Percentiles rank a stretch among this genome's conserved stretches.
Evolutionary conservation across 306 rosid genomes (phyloP).

Genomic region (Prunus kanzakura): DNA sequence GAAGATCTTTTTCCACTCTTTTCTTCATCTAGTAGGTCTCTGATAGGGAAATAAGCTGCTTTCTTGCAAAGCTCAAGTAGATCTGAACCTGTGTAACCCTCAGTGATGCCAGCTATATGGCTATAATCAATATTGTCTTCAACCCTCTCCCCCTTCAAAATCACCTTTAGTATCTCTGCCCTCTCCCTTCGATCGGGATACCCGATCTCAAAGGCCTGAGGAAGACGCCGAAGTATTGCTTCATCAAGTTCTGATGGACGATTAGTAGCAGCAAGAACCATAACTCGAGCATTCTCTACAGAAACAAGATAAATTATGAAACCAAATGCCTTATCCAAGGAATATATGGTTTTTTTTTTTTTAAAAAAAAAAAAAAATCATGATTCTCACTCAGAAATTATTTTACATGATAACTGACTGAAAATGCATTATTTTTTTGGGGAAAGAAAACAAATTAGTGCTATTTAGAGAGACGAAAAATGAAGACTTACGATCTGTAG

Average conservation of each 20-base stretch:
- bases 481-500: conserved; percentile 80
- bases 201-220: conserved; percentile 97
- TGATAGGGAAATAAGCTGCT: conserved; percentile 89
- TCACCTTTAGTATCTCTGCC: conserved; percentile 77
- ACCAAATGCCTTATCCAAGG: conserved; percentile 8
- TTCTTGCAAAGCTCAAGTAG: conserved; percentile 93
- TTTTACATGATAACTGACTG: conserved; percentile 1
- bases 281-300: conserved; percentile 83
- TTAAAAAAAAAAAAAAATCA: not conserved
- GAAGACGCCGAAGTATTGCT: conserved; percentile 98
- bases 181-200: conserved; percentile 73
- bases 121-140: conserved; percentile 57
- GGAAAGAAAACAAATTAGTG: not conserved
- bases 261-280: conserved; percentile 98
- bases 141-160: conserved; percentile 70
- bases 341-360: not conserved
- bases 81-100: conserved; percentile 94
- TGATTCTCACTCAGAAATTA: conserved; percentile 10
- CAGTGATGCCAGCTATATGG: conserved; percentile 58
- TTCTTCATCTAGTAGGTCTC: conserved; percentile 78
- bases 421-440: not conserved
- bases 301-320: conserved; percentile 7
- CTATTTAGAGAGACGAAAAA: not conserved
- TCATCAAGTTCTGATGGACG: conserved; percentile 99
- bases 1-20: conserved; percentile 59